Percentiles rank a stretch among this genome's conserved stretches.
Conservation (phyloP, 768 basidiomycete species). For the Galerina sulciceps region DNA sequence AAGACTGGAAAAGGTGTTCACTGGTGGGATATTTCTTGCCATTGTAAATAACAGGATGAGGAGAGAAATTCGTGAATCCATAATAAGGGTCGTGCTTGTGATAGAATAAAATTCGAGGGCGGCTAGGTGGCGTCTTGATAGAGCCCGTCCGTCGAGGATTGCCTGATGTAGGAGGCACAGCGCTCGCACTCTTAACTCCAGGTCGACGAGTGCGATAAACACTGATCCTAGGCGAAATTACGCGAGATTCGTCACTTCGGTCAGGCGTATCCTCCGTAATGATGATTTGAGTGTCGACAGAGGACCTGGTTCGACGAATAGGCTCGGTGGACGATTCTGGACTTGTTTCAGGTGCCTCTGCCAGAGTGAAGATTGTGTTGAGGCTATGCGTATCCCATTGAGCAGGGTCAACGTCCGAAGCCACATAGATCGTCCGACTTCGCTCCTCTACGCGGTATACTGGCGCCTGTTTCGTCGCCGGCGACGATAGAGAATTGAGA, state of each 20-base stretch:
- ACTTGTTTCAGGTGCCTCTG: slow-evolving; percentile 34
- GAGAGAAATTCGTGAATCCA: slow-evolving; percentile 76
- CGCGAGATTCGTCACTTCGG: slow-evolving; percentile 18
- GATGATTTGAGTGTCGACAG: slow-evolving; percentile 30
- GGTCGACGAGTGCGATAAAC: slow-evolving; percentile 26
- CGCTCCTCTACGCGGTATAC: slow-evolving; percentile 54
- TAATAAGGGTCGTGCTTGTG: slow-evolving; percentile 67
- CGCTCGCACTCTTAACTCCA: slow-evolving; percentile 25
- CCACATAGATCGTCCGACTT: slow-evolving; percentile 48
- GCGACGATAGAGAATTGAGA: slow-evolving; percentile 22
- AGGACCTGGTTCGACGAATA: slow-evolving; percentile 36
- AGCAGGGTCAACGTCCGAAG: slow-evolving; percentile 45
- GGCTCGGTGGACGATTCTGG: slow-evolving; percentile 25
- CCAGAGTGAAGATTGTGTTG: slow-evolving; percentile 42
- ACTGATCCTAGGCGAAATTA: slow-evolving; percentile 24
- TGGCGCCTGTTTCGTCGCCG: slow-evolving; percentile 33
- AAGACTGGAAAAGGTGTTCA: slow-evolving; percentile 78
- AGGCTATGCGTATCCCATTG: slow-evolving; percentile 46
- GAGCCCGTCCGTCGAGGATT: slow-evolving; percentile 14
- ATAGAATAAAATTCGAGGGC: slow-evolving; percentile 59
- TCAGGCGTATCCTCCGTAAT: slow-evolving; percentile 25
- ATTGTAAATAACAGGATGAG: slow-evolving; percentile 64
- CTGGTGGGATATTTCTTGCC: slow-evolving; percentile 74
- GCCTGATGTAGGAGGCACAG: slow-evolving; percentile 15
- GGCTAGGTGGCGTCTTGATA: slow-evolving; percentile 24